Conservation (phyloP, 805 yeast species). For the Saturnispora gosingensis region DNA sequence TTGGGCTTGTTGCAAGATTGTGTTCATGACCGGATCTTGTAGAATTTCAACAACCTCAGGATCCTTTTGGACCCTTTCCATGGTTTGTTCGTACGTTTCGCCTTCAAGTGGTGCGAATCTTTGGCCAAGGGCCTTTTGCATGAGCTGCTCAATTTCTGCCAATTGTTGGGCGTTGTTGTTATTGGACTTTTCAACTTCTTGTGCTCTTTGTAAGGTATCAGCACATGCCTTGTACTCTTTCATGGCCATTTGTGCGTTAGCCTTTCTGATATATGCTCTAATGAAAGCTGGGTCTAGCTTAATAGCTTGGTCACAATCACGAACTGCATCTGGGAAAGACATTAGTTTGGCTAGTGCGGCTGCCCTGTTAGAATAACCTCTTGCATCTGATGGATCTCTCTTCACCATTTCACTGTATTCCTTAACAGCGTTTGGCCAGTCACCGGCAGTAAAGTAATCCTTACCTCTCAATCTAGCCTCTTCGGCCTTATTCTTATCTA, state of each 20-base stretch:
- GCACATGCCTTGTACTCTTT: constrained; percentile 75
- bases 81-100: constrained; percentile 90
- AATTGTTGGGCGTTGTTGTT: constrained; percentile 42
- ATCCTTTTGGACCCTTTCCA: constrained; percentile 82
- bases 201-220: constrained; percentile 73
- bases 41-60: constrained; percentile 89
- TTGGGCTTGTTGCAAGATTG: constrained; percentile 87
- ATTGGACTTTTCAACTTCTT: constrained; percentile 58
- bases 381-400: constrained; percentile 93
- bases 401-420: constrained; percentile 93
- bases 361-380: constrained; percentile 97
- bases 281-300: constrained; percentile 79
- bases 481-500: constrained; percentile 89
- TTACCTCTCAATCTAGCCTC: constrained; percentile 91
- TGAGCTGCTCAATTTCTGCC: constrained; percentile 74
- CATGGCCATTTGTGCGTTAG: constrained; percentile 86
- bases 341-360: constrained; percentile 90
- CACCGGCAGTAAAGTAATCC: constrained; percentile 77
- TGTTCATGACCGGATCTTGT: constrained; percentile 94
- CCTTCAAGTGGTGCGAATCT: constrained; percentile 78
- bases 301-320: constrained; percentile 87
- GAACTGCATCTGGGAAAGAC: constrained; percentile 95
- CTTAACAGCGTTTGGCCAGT: constrained; percentile 95
- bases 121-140: constrained; percentile 64
- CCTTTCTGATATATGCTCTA: constrained; percentile 95